Evolutionary conservation across 2,329 filamentous ascomycete species (phyloP).

Genomic region (Phialemonium atrogriseum): DNA sequence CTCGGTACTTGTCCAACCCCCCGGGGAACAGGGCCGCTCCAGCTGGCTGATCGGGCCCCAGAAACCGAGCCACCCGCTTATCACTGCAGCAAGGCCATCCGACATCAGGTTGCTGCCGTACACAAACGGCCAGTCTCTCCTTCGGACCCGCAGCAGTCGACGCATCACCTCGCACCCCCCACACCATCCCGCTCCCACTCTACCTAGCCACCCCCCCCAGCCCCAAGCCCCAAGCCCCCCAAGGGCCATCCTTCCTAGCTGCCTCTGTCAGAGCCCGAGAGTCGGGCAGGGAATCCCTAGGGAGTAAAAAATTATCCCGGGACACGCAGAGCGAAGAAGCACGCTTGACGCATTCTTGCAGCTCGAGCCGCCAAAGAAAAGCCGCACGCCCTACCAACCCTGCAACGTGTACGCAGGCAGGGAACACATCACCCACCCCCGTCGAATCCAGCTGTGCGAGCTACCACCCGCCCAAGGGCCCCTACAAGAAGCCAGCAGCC

Average conservation of each 20-base stretch:
- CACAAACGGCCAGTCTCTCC: no score
- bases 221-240: slow-evolving; percentile 9
- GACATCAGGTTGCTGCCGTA: no score
- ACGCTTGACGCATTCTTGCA: slow-evolving; percentile 47
- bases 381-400: slow-evolving; percentile 44
- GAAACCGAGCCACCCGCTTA: no score
- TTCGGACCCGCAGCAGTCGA: slow-evolving; percentile 27
- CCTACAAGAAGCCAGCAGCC: slow-evolving; percentile 54
- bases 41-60: background rate
- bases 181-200: background rate
- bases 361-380: slow-evolving; percentile 35
- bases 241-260: background rate
- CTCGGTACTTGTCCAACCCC: background rate
- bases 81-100: slow-evolving; percentile 23
- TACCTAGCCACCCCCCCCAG: slow-evolving; percentile 24
- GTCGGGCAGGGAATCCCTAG: slow-evolving; percentile 25
- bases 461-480: slow-evolving; percentile 45
- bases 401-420: slow-evolving; percentile 58
- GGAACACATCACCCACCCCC: slow-evolving; percentile 49
- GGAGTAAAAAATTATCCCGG: slow-evolving; percentile 20
- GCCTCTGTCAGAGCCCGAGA: slow-evolving; percentile 38
- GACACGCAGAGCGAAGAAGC: slow-evolving; percentile 16
- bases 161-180: no score
- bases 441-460: slow-evolving; percentile 46
- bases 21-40: slow-evolving; percentile 1